Base-by-base conservation (phyloP, 148 eudicot genomes). In the Vaccinium vitisidaea region DNA sequence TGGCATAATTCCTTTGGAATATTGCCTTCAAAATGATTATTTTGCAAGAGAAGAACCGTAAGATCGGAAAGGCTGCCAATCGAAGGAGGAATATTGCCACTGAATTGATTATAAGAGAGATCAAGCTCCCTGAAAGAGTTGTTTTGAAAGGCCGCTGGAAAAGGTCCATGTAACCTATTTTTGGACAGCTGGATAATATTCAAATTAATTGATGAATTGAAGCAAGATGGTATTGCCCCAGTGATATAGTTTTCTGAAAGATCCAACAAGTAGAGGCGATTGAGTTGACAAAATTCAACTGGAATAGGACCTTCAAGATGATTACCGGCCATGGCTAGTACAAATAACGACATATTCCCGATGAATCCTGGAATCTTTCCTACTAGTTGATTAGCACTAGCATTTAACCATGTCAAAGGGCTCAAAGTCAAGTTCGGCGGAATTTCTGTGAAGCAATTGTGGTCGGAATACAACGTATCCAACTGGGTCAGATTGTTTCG, bases 291-390 rank as follows among this genome's bases (percentile, higher is more conserved):
- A 21, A 76, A 76, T 48, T 76, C 79, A 8, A 12, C 21, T 0
- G 79, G 79, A 21, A 76, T 76, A 4, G 54, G 30, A 46, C 83
- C 83, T 30, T 30, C 23, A 15, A 85, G 80, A 18, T 73, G 18
- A 73, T 85, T 85, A 5, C 39, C n/a, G 1, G 27, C 23, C 84
- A 85, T n/a, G 18, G 1, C 12, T 36, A 80, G 73, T 11, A 25
- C 8, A 1, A 8, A 0, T 1, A 79, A 46, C 3, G 55, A 0
- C 23, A 52, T 18, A 10, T 30, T 49, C 7, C 78, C 77, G 5
- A 82, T 25, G 59, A 32, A 70, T 10, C 5, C 25, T 46, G 77
- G 49, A 32, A 82, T 49, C 1, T 30, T 30, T 6, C 87, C 87
- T 3, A 75, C 63, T 49, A 85, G 18, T 4, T 27, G 6, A 63